phyloP scores from a whole-genome alignment of 345 rosid species.

The Camelina sativa region DNA sequence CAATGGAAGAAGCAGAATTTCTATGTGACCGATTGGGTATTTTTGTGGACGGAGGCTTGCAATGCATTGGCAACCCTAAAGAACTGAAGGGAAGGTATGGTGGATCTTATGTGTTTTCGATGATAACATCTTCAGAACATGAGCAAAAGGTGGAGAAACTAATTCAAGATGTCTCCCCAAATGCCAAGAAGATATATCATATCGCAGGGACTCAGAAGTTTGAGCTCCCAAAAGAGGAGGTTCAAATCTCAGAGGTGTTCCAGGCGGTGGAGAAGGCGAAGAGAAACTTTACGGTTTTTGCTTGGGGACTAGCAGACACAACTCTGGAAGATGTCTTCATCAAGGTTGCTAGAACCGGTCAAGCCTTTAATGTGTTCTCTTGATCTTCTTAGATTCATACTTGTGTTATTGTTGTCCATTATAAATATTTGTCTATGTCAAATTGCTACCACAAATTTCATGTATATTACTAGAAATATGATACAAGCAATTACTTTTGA shows the following conservation, averaged over 20 bases:
- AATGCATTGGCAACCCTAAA: constrained; percentile 93
- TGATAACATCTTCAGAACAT: constrained; percentile 68
- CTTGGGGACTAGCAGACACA: constrained; percentile 97
- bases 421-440: constrained; percentile 24
- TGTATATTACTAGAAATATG: constrained; percentile 24
- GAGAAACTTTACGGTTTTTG: constrained; percentile 69
- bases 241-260: constrained; percentile 73
- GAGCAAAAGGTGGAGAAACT: constrained; percentile 73
- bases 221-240: constrained; percentile 84
- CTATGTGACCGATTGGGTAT: constrained; percentile 89
- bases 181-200: constrained; percentile 76
- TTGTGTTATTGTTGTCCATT: not conserved
- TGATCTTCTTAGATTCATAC: constrained; percentile 40
- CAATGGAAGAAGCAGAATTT: constrained; percentile 98
- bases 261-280: constrained; percentile 83
- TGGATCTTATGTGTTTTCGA: constrained; percentile 80
- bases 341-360: constrained; percentile 74
- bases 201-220: constrained; percentile 94
- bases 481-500: not conserved
- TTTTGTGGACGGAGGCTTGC: constrained; percentile 85
- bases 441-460: not conserved
- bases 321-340: constrained; percentile 97
- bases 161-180: constrained; percentile 64
- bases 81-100: constrained; percentile 91
- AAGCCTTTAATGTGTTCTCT: constrained; percentile 58